Evolutionary conservation across 768 basidiomycete species (phyloP), one percentile per base, ranked within the genome.

Genomic region (Suillus discolor): DNA sequence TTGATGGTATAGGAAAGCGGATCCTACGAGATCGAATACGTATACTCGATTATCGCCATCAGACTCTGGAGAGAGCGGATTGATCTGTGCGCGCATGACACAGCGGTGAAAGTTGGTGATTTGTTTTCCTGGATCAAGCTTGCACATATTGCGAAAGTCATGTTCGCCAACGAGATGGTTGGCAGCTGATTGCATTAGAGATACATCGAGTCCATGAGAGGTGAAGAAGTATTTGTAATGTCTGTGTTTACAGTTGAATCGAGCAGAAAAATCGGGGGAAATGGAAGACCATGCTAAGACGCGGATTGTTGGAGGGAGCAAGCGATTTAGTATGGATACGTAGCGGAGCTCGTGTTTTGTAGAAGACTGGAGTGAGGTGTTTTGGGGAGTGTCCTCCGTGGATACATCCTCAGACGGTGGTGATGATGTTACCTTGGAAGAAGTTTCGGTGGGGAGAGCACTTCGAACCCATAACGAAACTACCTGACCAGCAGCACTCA

Each of bases 141-240:
- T 98, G 82, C 94, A 97, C 41, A 98, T 83, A 73, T 99, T 99
- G 18, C 96, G 88, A 72, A 97, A 99, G 79, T 98, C 97, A 80
- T 98, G 96, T 67, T 91, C 88, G 42, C 97, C 97, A 36, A 94
- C 77, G 57, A 99, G 82, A 7, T 84, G 80, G 2, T 79, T 68
- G 0, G 93, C 93, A 1, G 87, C 96, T 41, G 85, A 82, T 66
- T 84, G 85, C 96, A 99, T 98, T 55, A 81, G 83, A 2, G 79
- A 72, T 36, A 96, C 74, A 77, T 96, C 87, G 62, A 98, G 87
- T 38, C 78, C 78, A 39, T 82, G 78, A 0, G 87, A 99, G 15
- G 51, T 53, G 51, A 53, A 99, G 77, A 98, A 97, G 79, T 99
- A 99, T 74, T 97, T 98, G 87, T 99, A 99, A 75, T 99, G 97